phyloP scores from a whole-genome alignment of 768 basidiomycete species.

The Xerocomus potaroensis region DNA sequence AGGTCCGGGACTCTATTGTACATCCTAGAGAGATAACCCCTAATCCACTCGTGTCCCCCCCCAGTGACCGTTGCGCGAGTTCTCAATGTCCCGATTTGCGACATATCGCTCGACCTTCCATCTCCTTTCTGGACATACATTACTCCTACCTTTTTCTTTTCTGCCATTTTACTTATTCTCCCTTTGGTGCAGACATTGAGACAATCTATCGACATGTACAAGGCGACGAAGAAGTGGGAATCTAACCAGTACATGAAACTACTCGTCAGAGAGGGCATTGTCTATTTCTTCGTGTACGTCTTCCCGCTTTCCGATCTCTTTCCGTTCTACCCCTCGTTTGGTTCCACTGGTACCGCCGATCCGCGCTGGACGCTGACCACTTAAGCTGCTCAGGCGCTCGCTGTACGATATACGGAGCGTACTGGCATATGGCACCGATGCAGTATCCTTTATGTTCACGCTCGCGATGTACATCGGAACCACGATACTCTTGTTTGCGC shows the following conservation, averaged over 20 bases:
- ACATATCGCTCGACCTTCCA: not conserved
- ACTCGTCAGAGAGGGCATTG: constrained; percentile 3
- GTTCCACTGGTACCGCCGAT: no score
- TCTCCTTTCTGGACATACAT: not conserved
- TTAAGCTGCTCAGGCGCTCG: no score
- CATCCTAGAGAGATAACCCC: no score
- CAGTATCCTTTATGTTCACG: not conserved
- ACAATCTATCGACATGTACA: constrained; percentile 4
- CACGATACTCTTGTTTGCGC: not conserved
- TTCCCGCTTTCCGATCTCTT: not conserved
- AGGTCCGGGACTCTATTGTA: no score
- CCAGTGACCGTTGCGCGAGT: no score
- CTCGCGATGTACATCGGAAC: not conserved
- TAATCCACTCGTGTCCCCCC: no score
- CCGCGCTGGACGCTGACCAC: no score
- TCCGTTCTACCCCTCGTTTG: not conserved
- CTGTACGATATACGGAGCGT: no score
- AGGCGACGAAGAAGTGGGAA: constrained; percentile 4
- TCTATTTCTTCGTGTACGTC: constrained; percentile 16
- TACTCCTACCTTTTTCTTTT: constrained; percentile 3
- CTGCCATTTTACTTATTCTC: constrained; percentile 2
- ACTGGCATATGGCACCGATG: not conserved
- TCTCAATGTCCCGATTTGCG: not conserved
- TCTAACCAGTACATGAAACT: constrained; percentile 2
- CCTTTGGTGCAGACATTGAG: not conserved